Percentiles rank a stretch among this genome's conserved stretches.
phyloP scores from a whole-genome alignment of 1,139 yeast species.

The Taiozyma onychis region DNA sequence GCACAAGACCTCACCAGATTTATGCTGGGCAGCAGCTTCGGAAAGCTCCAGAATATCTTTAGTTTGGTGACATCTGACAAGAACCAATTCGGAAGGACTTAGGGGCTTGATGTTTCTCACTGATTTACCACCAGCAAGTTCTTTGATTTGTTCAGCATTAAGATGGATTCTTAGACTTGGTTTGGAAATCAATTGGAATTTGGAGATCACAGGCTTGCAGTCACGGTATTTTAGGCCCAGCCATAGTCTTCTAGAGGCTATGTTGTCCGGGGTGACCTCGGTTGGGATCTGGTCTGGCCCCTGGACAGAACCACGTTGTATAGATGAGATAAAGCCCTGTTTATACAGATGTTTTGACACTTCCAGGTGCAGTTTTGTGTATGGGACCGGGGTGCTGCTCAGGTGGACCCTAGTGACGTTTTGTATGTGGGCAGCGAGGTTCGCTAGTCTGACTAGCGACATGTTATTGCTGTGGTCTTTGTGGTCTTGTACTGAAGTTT shows the following conservation, averaged over 20 bases:
- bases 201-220: slow-evolving; percentile 68
- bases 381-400: slow-evolving; percentile 77
- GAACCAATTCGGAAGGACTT: slow-evolving; percentile 86
- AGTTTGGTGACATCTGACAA: slow-evolving; percentile 45
- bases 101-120: slow-evolving; percentile 75
- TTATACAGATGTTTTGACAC: slow-evolving; percentile 80
- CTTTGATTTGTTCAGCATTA: slow-evolving; percentile 56
- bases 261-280: slow-evolving; percentile 84
- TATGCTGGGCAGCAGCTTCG: slow-evolving; percentile 74
- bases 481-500: no score
- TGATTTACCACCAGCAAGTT: slow-evolving; percentile 69
- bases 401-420: slow-evolving; percentile 77
- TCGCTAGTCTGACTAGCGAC: slow-evolving; percentile 83
- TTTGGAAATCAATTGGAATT: slow-evolving; percentile 70
- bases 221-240: slow-evolving; percentile 84
- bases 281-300: slow-evolving; percentile 78
- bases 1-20: slow-evolving; percentile 77
- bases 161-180: slow-evolving; percentile 77
- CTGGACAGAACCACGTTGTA: slow-evolving; percentile 81
- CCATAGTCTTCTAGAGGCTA: slow-evolving; percentile 87
- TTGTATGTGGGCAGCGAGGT: slow-evolving; percentile 84
- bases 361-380: slow-evolving; percentile 76
- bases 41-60: slow-evolving; percentile 65
- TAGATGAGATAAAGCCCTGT: slow-evolving; percentile 82
- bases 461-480: slow-evolving; percentile 28